Conservation (phyloP, 352 stramenopile species). For the Pythium guiyangense region DNA sequence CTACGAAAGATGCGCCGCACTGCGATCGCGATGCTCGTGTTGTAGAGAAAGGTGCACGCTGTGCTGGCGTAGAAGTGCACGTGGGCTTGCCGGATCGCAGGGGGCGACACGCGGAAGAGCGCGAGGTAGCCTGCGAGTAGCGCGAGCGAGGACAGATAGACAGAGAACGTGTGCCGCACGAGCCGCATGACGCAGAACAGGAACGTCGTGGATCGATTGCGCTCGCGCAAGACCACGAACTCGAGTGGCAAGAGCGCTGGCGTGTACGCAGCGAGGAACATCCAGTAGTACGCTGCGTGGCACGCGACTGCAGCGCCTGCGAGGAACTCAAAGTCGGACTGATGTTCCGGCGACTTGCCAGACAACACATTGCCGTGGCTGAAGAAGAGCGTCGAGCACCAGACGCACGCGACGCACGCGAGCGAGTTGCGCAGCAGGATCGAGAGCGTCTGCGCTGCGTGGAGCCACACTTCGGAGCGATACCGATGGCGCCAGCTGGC, state of each 20-base stretch:
- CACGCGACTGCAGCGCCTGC: conserved; percentile 18
- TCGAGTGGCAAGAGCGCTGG: neutral
- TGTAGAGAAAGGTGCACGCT: neutral
- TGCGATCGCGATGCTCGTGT: neutral
- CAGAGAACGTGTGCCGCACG: too few species aligned
- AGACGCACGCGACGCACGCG: conserved; percentile 13
- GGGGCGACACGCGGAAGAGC: too few species aligned
- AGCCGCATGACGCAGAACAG: too few species aligned
- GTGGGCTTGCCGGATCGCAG: too few species aligned
- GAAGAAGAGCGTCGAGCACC: conserved; percentile 16
- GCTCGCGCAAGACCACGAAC: conserved; percentile 10
- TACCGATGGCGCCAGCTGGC: too few species aligned
- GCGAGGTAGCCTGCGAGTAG: too few species aligned
- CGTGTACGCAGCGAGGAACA: conserved; percentile 6
- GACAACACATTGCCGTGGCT: conserved; percentile 24
- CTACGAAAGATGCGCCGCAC: neutral
- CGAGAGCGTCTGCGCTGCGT: conserved; percentile 10
- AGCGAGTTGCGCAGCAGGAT: conserved; percentile 20
- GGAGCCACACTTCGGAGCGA: conserved; percentile 6
- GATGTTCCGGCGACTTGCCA: conserved; percentile 13
- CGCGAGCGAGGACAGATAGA: too few species aligned
- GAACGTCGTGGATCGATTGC: too few species aligned
- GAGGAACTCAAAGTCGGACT: conserved; percentile 20
- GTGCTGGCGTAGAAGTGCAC: neutral
- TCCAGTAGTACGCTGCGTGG: conserved; percentile 4